These are phyloP conservation scores for Fraxinus latifolia DNA, from an alignment of 305 asterid species.

Conservation along the genomic window DNA sequence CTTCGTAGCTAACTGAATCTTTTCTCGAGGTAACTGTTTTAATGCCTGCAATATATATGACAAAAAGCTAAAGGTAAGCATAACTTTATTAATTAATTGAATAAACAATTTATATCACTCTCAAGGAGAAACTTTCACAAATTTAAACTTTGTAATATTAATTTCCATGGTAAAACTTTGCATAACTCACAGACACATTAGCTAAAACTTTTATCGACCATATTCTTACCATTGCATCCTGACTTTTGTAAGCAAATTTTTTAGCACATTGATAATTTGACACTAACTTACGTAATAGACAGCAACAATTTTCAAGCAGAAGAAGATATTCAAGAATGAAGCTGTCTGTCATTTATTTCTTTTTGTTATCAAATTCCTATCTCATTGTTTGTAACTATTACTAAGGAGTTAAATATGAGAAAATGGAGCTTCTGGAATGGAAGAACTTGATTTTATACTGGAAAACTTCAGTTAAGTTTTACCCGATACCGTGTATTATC, in stretches of 20 bases:
- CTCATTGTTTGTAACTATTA: neutral
- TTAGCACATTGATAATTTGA: neutral
- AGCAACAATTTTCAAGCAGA: neutral
- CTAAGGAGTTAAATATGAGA: neutral
- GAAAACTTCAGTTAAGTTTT: neutral
- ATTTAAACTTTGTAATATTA: neutral
- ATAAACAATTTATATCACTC: neutral
- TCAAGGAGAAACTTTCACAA: neutral
- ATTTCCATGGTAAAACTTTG: neutral
- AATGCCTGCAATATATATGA: constrained; percentile 34
- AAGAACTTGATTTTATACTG: neutral
- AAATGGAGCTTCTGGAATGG: neutral
- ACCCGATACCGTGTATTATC: neutral
- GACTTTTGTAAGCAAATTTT: neutral
- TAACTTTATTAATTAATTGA: neutral
- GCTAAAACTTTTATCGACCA: neutral
- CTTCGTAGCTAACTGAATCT: constrained; percentile 51
- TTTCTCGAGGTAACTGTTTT: constrained; percentile 48
- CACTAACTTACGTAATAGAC: neutral
- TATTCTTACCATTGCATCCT: neutral
- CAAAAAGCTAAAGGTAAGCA: neutral
- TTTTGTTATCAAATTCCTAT: neutral
- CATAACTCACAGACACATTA: neutral
- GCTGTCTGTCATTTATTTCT: neutral
- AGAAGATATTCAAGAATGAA: neutral